Percentiles rank a stretch among this genome's conserved stretches.
Conservation (phyloP, 768 basidiomycete species). For the Pleurotus tuoliensis region DNA sequence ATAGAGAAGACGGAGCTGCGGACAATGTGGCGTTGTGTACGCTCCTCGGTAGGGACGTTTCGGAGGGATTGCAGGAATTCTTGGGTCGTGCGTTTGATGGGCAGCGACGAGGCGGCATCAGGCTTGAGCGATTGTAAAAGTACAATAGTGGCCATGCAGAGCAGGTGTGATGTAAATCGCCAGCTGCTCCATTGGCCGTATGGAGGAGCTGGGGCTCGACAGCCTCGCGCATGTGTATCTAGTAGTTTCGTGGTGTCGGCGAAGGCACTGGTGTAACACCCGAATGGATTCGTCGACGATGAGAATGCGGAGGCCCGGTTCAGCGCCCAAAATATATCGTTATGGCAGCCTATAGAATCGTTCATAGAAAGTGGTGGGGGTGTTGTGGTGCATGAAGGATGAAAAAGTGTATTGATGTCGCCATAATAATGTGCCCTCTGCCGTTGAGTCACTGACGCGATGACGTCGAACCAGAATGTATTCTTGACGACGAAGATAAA, state of each 20-base stretch:
- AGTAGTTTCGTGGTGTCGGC: background rate
- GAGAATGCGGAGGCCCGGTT: background rate
- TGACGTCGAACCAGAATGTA: conserved; percentile 84
- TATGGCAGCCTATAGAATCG: conserved; percentile 82
- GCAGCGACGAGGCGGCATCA: too few relatives aligned
- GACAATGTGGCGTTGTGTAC: conserved; percentile 50
- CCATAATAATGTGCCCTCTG: conserved; percentile 52
- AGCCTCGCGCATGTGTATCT: too few relatives aligned
- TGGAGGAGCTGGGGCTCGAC: too few relatives aligned
- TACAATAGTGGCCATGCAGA: conserved; percentile 58
- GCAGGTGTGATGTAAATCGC: conserved; percentile 33
- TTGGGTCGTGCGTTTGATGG: too few relatives aligned
- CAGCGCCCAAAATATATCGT: conserved; percentile 72
- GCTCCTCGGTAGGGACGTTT: conserved; percentile 24
- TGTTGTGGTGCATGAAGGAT: conserved; percentile 18
- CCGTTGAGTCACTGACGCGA: conserved; percentile 71
- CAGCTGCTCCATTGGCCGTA: too few relatives aligned
- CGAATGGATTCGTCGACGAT: background rate
- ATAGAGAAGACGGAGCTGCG: conserved; percentile 77
- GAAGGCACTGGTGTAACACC: background rate
- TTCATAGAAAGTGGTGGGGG: conserved; percentile 43
- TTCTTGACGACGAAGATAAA: conserved; percentile 76
- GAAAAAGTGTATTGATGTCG: conserved; percentile 56
- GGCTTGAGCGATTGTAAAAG: too few relatives aligned
- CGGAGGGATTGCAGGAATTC: conserved; percentile 27